Conservation (phyloP, 768 basidiomycete species). For the Psilocybe subaeruginosa region DNA sequence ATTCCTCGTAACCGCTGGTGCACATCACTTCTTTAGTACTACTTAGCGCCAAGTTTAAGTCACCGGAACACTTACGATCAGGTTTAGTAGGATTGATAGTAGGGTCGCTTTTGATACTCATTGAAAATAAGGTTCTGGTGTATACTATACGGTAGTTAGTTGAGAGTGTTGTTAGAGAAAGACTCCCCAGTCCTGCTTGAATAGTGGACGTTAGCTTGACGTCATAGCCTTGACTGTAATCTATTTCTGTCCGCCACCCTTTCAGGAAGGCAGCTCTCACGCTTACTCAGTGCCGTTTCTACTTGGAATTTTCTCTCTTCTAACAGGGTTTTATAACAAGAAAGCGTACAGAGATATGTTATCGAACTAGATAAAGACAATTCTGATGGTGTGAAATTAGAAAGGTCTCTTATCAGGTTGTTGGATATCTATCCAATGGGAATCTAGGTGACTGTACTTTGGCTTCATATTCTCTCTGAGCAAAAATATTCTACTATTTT, state of each 20-base stretch:
- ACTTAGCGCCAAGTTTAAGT: background rate
- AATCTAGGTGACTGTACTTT: too few species aligned
- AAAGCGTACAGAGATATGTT: too few species aligned
- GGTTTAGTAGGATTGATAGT: constrained; percentile 8
- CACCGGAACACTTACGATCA: constrained; percentile 11
- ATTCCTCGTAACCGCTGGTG: constrained; percentile 17
- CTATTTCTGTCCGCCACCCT: background rate
- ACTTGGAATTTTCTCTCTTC: background rate
- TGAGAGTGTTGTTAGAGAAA: background rate
- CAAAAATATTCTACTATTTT: too few species aligned
- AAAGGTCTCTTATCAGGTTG: too few species aligned
- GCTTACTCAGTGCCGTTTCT: background rate
- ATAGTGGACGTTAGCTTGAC: background rate
- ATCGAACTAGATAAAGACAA: too few species aligned
- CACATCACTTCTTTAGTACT: background rate
- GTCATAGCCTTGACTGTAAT: background rate
- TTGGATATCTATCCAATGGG: too few species aligned
- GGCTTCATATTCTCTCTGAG: too few species aligned
- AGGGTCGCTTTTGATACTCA: constrained; percentile 18
- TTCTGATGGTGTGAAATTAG: too few species aligned
- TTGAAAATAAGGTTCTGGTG: background rate
- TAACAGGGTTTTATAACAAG: background rate
- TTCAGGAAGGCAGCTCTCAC: background rate
- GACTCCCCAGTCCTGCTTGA: background rate
- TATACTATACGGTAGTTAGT: background rate